These are phyloP conservation scores for Alloteropsis angusta DNA, from an alignment of 202 grass and related monocot genomes.

Conservation along the genomic window DNA sequence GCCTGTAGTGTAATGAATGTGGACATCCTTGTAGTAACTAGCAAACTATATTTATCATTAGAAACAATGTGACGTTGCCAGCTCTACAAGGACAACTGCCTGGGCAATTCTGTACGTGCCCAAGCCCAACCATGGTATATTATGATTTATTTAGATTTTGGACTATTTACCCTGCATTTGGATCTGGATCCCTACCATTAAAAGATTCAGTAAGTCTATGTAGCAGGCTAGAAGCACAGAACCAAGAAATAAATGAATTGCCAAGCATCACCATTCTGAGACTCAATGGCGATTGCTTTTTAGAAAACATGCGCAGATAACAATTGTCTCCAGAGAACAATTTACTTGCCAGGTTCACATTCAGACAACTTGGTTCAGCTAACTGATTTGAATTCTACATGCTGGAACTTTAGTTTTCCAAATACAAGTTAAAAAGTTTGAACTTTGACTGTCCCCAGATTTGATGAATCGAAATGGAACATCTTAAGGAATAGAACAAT, in stretches of 20 bases:
- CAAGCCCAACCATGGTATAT: too few relatives aligned
- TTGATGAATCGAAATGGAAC: background rate
- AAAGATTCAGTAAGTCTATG: too few relatives aligned
- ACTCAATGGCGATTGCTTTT: background rate
- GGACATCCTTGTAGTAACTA: too few relatives aligned
- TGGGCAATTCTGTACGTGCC: too few relatives aligned
- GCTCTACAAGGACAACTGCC: too few relatives aligned
- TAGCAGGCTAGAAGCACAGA: too few relatives aligned
- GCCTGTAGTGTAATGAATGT: too few relatives aligned
- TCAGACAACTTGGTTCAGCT: slow-evolving; percentile 12
- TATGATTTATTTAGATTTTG: too few relatives aligned
- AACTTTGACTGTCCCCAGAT: slow-evolving; percentile 5
- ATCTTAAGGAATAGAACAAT: slow-evolving; percentile 5
- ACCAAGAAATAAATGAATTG: background rate
- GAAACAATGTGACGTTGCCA: too few relatives aligned
- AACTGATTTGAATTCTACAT: slow-evolving; percentile 25
- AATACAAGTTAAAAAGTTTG: slow-evolving; percentile 25
- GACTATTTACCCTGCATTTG: too few relatives aligned
- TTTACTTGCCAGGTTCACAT: background rate
- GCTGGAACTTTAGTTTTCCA: slow-evolving; percentile 11
- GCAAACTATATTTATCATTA: too few relatives aligned
- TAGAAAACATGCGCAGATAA: background rate
- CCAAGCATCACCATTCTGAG: background rate
- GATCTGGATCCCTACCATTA: too few relatives aligned
- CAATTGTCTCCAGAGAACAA: background rate